Evolutionary conservation across 495 filamentous ascomycete genomes (phyloP), one percentile per base, ranked within the genome.

Genomic region (Lasiosphaeris hirsuta): DNA sequence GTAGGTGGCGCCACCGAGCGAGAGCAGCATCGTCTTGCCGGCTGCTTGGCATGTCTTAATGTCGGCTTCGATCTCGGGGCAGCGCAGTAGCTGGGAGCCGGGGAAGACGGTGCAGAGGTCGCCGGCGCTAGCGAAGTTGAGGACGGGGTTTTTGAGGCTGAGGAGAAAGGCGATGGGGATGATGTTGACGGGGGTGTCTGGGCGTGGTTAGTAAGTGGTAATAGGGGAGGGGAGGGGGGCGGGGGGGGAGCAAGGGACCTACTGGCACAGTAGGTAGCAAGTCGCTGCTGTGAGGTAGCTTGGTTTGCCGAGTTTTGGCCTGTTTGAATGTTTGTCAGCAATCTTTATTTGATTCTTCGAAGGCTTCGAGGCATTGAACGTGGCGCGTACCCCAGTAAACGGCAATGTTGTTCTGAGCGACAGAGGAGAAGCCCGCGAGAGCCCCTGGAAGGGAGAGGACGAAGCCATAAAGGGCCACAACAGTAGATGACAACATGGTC

Each of bases 11-110:
- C 86, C 87, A 41, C 86, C 85, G 45, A 90, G 78, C 34, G 84
- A 88, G 4, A 90, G 66, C 30, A 90, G 66, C 58, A 92, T 80
- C 0, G 81, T 85, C 66, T 89, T 90, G 45, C 82, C 83, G 48
- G 35, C 35, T 14, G 75, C 67, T 64, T 92, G 87, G 72, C 88
- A 92, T 7, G 72, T 72, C 44, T 71, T 71, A 66, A 92, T 90
- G 57, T 90, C 84, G 15, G 63, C 61, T 46, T 75, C 86, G 19
- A 90, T 78, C 59, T 87, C 68, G 11, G 86, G 83, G 61, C 86
- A 90, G 47, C 77, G 74, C 40, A 82, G 67, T 19, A 87, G 70
- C 14, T 76, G 69, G 4, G 82, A 84, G 34, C 81, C 83, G 6
- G 70, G 61, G 54, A 87, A 86, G 15, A 72, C 62, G 8, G 77